Evolutionary conservation across 345 rosid genomes (phyloP), one percentile per base, ranked within the genome.

Genomic region (Eucalyptus guilfoylei): DNA sequence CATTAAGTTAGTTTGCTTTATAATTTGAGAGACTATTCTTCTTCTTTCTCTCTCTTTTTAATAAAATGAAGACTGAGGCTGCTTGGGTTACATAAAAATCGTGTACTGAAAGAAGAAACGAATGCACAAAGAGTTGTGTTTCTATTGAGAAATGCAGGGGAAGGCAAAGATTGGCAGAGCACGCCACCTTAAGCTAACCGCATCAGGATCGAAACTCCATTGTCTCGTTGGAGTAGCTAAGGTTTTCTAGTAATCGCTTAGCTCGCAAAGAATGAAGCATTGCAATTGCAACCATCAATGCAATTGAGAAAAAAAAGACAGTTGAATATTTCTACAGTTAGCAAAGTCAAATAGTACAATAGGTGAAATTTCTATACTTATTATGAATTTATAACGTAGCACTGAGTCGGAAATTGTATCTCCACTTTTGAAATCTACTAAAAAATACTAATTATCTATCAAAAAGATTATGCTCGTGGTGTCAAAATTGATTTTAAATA

Each of bases 401-500:
- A 3, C 58, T 21, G 58, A 54, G 58, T 21, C 58, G 26, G 26
- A 54, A 54, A 54, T 54, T 54, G 58, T 21, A 54, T 54, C 26
- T 54, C 26, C 26, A 54, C 26, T 54, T 54, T 21, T 54, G 26
- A 21, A 1, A 0, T 54, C 58, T 54, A 2, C 26, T 54, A 21
- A 54, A 54, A 21, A 54, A 0, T 54, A 21, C 58, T 54, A 21
- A 0, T 0, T 54, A 21, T 21, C 26, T 1, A 54, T 54, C 2
- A 54, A 8, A 54, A 54, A 54, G 58, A 54, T 19, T 52, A 19
- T 52, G 58, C 58, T 52, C 2, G 5, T 8, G 24, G 58, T 52
- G 58, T 52, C 58, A 52, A 52, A 19, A 52, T 19, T 52, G 24
- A 52, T 52, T 8, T 52, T 17, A 52, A 19, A 52, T 17, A 52